Evolutionary conservation across 1,284 basidiomycete species (phyloP).

Genomic region (Phylloporus sp.): DNA sequence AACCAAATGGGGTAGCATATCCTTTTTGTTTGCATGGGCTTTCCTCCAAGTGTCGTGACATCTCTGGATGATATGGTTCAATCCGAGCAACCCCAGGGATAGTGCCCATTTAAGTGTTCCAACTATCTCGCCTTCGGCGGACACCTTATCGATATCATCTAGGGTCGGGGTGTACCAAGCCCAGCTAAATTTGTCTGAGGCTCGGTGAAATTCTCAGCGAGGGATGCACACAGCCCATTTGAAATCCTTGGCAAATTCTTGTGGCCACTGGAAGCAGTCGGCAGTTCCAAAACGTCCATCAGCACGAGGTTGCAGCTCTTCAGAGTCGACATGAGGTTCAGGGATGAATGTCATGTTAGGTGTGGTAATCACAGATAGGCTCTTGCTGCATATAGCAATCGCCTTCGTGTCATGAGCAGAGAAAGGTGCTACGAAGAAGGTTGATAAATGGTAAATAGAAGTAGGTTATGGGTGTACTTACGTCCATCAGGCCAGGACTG

Average conservation of each 20-base stretch:
- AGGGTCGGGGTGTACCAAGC: neutral
- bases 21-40: neutral
- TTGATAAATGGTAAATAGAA: neutral
- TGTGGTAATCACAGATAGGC: neutral
- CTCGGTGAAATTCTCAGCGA: neutral
- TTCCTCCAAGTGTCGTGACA: neutral
- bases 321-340: neutral
- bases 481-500: neutral
- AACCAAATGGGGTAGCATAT: neutral
- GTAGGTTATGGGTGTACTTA: neutral
- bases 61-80: neutral
- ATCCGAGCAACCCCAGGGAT: neutral
- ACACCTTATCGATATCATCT: neutral
- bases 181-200: neutral
- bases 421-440: neutral
- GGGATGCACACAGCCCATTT: neutral
- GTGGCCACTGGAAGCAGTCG: slow-evolving; percentile 4
- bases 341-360: neutral
- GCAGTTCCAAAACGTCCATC: neutral
- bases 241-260: neutral
- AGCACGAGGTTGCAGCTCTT: neutral
- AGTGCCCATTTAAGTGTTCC: neutral
- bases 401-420: neutral
- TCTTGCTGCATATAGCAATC: neutral
- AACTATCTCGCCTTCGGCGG: neutral